These are phyloP conservation scores for Trypanosoma platydactyli DNA, from an alignment of 208 protist species.

Conservation along the genomic window DNA sequence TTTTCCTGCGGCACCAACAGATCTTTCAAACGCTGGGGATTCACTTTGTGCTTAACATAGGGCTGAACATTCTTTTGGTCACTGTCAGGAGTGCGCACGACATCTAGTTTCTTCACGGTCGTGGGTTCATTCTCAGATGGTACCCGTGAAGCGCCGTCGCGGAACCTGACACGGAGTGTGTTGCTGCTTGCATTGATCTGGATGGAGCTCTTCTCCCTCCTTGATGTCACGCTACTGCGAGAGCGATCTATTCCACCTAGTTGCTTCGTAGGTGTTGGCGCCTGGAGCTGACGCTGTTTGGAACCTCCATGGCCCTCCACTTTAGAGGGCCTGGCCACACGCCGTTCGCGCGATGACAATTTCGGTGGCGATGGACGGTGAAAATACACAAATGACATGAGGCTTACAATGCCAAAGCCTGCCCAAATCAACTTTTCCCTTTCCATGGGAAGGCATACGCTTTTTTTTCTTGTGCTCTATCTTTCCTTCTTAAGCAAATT, in stretches of 20 bases:
- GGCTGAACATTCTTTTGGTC: neutral
- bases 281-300: neutral
- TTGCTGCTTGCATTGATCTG: neutral
- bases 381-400: slow-evolving; percentile 43
- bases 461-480: neutral
- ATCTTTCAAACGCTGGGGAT: neutral
- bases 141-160: no score
- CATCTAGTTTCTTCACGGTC: neutral
- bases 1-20: neutral
- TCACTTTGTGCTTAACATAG: neutral
- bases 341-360: neutral
- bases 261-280: neutral
- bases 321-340: neutral
- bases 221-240: slow-evolving; percentile 1
- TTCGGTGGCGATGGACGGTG: slow-evolving; percentile 36
- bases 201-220: neutral
- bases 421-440: slow-evolving; percentile 52
- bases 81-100: neutral
- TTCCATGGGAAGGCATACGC: slow-evolving; percentile 30
- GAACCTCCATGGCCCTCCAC: slow-evolving; percentile 3
- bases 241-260: slow-evolving; percentile 1
- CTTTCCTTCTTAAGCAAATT: neutral
- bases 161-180: neutral
- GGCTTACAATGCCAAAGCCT: slow-evolving; percentile 29
- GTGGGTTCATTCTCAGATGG: no score